These are phyloP conservation scores for Backusella luteola DNA, from an alignment of 192 early-diverging fungal species.

Conservation along the genomic window DNA sequence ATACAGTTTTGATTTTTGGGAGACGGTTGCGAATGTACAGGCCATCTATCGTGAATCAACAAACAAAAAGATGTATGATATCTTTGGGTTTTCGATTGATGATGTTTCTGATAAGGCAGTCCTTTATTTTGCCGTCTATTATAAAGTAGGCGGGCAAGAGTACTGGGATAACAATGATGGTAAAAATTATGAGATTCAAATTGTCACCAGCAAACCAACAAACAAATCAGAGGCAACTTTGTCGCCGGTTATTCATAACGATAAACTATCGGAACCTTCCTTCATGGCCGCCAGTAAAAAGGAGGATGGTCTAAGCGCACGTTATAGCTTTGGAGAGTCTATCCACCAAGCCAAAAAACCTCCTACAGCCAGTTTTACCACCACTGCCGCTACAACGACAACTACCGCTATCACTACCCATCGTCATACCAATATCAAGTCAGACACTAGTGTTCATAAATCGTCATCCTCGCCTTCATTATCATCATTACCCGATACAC, in stretches of 20 bases:
- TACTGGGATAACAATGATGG: slow-evolving; percentile 94
- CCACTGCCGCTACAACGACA: neutral
- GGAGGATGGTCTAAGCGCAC: slow-evolving; percentile 7
- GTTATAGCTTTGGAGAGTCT: slow-evolving; percentile 26
- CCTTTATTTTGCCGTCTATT: slow-evolving; percentile 67
- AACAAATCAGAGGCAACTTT: neutral
- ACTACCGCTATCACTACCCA: neutral
- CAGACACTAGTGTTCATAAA: neutral
- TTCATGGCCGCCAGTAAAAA: neutral
- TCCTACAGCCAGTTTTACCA: neutral
- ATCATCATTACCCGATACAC: neutral
- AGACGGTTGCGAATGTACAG: slow-evolving; percentile 57
- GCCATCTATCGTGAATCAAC: slow-evolving; percentile 60
- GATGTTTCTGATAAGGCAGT: slow-evolving; percentile 32
- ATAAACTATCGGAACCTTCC: neutral
- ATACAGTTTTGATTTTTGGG: slow-evolving; percentile 84
- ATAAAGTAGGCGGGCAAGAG: slow-evolving; percentile 64
- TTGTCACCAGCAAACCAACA: slow-evolving; percentile 10
- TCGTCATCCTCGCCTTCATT: slow-evolving; percentile 1
- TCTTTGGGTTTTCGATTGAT: slow-evolving; percentile 56
- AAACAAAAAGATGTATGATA: slow-evolving; percentile 45
- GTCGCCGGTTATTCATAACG: neutral
- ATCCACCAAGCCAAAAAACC: neutral
- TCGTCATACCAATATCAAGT: neutral
- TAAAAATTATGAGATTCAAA: slow-evolving; percentile 73